Conservation (phyloP, 2,329 filamentous ascomycete species). For the Cordyceps fumosorosea region DNA sequence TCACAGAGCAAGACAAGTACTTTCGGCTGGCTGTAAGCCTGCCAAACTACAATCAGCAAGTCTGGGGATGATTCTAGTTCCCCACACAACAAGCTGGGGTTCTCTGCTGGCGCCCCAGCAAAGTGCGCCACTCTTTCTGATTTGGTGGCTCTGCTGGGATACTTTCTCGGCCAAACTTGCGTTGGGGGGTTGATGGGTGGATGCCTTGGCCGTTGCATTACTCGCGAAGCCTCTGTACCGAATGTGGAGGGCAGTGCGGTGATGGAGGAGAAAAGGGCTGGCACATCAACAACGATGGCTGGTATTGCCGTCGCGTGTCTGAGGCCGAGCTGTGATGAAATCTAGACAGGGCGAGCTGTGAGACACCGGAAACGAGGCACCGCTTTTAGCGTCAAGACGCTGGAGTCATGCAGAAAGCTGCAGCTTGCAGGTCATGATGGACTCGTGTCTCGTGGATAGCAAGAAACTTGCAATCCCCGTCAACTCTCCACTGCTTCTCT, state of each 20-base stretch:
- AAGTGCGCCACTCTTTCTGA: constrained; percentile 1
- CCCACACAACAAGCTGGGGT: constrained; percentile 8
- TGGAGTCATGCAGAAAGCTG: no score
- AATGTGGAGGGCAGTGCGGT: not conserved
- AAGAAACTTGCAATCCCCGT: not conserved
- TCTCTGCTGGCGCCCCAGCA: not conserved
- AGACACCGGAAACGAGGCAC: no score
- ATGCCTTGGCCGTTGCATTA: not conserved
- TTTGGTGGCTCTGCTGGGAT: not conserved
- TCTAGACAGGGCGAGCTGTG: no score
- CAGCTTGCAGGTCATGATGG: no score
- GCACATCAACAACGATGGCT: not conserved
- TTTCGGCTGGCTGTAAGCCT: not conserved
- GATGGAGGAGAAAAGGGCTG: not conserved
- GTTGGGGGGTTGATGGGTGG: not conserved
- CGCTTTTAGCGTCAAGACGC: no score
- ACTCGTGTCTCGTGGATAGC: not conserved
- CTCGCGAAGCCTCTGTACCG: not conserved
- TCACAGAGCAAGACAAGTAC: not conserved
- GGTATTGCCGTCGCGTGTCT: no score
- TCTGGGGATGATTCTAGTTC: not conserved
- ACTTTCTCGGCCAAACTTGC: not conserved
- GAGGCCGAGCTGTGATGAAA: no score
- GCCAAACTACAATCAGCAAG: not conserved
- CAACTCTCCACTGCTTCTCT: constrained; percentile 6